Percentiles rank a stretch among this genome's conserved stretches.
Evolutionary conservation across 2,329 filamentous ascomycete genomes (phyloP).

Genomic region (Scolecobasidium constrictum): DNA sequence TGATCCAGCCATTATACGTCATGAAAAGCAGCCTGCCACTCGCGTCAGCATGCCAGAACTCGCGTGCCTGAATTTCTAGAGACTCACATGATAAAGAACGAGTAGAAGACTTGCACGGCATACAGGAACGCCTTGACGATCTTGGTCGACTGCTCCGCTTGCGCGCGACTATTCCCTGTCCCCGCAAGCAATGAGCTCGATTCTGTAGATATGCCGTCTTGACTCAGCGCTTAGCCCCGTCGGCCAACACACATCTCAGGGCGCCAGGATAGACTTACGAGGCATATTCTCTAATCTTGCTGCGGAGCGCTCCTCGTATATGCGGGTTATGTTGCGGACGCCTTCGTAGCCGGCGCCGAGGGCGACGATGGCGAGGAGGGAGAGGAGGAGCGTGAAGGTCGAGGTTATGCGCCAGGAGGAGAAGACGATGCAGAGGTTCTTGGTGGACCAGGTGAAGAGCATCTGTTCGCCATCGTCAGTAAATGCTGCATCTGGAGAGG

Average conservation of each 20-base stretch:
- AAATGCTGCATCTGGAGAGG: not conserved
- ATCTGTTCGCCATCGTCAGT: constrained; percentile 48
- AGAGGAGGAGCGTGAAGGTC: constrained; percentile 64
- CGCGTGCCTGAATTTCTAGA: constrained; percentile 31
- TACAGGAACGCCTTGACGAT: constrained; percentile 75
- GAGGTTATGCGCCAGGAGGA: constrained; percentile 76
- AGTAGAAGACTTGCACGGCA: constrained; percentile 92
- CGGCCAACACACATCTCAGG: constrained; percentile 1
- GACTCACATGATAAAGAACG: constrained; percentile 97
- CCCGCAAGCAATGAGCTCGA: constrained; percentile 59
- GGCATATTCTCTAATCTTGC: constrained; percentile 35
- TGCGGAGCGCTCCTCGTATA: constrained; percentile 54
- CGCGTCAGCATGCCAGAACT: not conserved
- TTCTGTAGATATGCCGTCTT: constrained; percentile 26
- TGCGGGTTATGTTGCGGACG: constrained; percentile 63
- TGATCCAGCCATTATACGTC: constrained; percentile 99
- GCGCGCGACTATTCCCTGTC: constrained; percentile 61
- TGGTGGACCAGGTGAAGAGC: constrained; percentile 95
- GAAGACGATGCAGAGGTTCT: constrained; percentile 94
- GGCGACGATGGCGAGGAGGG: constrained; percentile 69
- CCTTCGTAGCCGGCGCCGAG: constrained; percentile 90
- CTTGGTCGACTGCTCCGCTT: constrained; percentile 57
- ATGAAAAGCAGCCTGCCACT: constrained; percentile 87
- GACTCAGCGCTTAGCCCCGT: not conserved
- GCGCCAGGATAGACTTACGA: constrained; percentile 19